Evolutionary conservation across 1,139 yeast species (phyloP).

Genomic region (Yamadazyma spencermartinsiae): DNA sequence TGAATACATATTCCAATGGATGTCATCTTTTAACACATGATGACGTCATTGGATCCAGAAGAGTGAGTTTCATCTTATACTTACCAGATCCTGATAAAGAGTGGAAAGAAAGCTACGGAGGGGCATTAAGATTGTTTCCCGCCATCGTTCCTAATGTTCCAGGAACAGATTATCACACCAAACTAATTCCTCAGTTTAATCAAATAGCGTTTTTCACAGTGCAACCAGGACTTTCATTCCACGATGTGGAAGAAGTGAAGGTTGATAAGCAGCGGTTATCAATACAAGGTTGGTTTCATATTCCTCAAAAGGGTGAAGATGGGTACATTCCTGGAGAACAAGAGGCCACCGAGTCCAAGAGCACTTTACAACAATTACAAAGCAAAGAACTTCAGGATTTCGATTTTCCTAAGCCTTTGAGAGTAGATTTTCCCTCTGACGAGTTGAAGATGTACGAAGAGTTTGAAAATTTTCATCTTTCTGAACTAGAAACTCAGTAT

Average conservation of each 20-base stretch:
- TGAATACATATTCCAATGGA: constrained; percentile 88
- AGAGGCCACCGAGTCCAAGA: constrained; percentile 69
- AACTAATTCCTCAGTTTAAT: constrained; percentile 88
- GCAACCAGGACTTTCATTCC: constrained; percentile 94
- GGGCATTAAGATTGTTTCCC: constrained; percentile 84
- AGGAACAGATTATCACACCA: constrained; percentile 65
- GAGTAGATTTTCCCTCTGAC: constrained; percentile 32
- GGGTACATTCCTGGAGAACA: constrained; percentile 83
- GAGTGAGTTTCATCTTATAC: constrained; percentile 90
- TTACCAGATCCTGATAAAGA: constrained; percentile 86
- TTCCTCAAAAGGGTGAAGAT: constrained; percentile 89
- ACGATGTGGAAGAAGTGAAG: constrained; percentile 95
- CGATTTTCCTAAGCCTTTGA: constrained; percentile 69
- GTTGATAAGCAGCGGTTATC: constrained; percentile 87
- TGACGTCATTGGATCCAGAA: constrained; percentile 93
- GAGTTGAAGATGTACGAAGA: constrained; percentile 29
- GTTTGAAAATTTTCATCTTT: constrained; percentile 20
- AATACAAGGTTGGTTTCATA: constrained; percentile 98
- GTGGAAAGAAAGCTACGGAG: constrained; percentile 92
- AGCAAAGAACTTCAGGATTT: constrained; percentile 74
- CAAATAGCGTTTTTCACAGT: constrained; percentile 95
- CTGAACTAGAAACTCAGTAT: constrained; percentile 43
- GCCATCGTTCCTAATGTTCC: constrained; percentile 91
- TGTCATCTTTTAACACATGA: constrained; percentile 95
- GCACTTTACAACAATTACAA: constrained; percentile 80